Evolutionary conservation across 495 filamentous ascomycete genomes (phyloP), one percentile per base, ranked within the genome.

Genomic region (Geoglossum glabrum): DNA sequence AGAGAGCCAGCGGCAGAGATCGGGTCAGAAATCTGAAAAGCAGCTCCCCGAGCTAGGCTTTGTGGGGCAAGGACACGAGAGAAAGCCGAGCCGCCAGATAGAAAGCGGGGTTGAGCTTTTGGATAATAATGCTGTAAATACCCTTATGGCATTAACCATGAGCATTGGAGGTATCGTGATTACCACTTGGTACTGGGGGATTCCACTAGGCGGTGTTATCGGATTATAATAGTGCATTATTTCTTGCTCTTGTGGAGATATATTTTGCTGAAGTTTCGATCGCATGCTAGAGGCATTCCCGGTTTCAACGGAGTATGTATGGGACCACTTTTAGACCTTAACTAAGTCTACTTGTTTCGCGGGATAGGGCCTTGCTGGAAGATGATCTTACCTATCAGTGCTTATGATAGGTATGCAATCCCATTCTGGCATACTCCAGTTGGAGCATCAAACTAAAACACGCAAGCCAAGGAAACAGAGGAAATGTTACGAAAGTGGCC

Each of bases 81-180:
- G 25, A 27, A 19, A 21, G 11, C 52, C 59, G 61, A 89, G 84
- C 58, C 74, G 88, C 13, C 76, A 81, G 30, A 70, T 88, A 11
- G 86, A 83, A 64, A 84, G 72, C 56, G 90, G 86, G 8, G 72
- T 70, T 64, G 86, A 93, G 61, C 65, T 92, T 63, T 70, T 96
- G 60, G 87, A 92, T 65, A 98, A 98, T 63, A 98, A 98, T 66
- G 83, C 80, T 27, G 89, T 98, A 59, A 98, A 98, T 65, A 72
- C 94, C 25, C 64, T 88, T 27, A 96, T 95, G 90, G 90, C 90
- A 0, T 71, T 78, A 9, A 68, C 70, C 0, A 92, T 93, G 80
- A 96, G 86, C 65, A 36, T 87, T 15, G 79, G 79, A 4, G 86
- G 82, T 8, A 95, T 98, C 80, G 73, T 72, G 0, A 68, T 83